Base-by-base conservation (phyloP, 2,329 filamentous ascomycete genomes). In the Neodidymelliopsis sp. region DNA sequence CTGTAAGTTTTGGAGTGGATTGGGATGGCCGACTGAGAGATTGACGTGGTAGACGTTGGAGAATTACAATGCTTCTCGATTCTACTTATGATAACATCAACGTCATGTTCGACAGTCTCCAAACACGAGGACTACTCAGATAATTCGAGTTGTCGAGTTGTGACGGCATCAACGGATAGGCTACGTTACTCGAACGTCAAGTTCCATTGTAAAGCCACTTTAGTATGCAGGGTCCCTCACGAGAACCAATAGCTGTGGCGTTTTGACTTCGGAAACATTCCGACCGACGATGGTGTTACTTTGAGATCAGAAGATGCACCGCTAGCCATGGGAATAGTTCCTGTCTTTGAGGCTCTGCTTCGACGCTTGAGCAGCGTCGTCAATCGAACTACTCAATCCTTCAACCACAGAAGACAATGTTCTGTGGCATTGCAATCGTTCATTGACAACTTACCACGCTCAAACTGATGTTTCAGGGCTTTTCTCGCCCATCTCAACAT, bases 101-200 rank as follows among this genome's bases (percentile, higher is more conserved):
- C 24, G 19, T 16, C 31, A 36, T 29, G 23, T 19, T 15, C 9
- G 8, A 10, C n/a, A 4, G n/a, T 24, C 36, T 10, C 24, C 15
- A 12, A 12, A 28, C 4, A 19, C 16, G 24, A 13, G 19, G 12
- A 29, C 6, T 5, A 2, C 23, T 13, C 16, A 2, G 4, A 22
- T 23, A 2, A n/a, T 8, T 24, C 27, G 20, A 15, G 11, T 22
- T 31, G 20, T 15, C 9, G n/a, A 27, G 19, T 15, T 12, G 18
- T 20, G 12, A 18, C 10, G 24, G 30, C 6, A 23, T 23, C 16
- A n/a, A 15, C 24, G 23, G 22, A 10, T 23, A 36, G 19, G 24
- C 24, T 44, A 44, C 31, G 40, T 44, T 44, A 30, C 9, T 30
- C 19, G 6, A 23, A 30, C 31, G 31, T 44, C 40, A 44, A 36